These are phyloP conservation scores for Russula abietina DNA, from an alignment of 768 basidiomycete genomes.

Conservation along the genomic window DNA sequence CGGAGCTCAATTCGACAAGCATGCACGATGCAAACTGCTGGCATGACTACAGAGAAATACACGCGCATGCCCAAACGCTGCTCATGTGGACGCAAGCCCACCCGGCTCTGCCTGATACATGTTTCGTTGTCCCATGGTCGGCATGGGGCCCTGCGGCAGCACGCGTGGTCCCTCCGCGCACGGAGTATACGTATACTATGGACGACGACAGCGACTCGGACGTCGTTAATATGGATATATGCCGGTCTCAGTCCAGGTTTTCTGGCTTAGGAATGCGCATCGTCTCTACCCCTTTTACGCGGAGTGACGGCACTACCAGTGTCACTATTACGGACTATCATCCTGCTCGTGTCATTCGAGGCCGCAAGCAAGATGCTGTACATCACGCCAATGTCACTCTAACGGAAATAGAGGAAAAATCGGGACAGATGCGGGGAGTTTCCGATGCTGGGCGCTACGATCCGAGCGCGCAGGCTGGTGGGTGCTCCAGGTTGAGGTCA, in stretches of 20 bases:
- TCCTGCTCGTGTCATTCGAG: conserved; percentile 1
- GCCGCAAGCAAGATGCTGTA: background rate
- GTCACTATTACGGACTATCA: conserved; percentile 11
- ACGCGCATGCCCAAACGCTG: conserved; percentile 1
- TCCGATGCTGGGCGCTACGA: too few species aligned
- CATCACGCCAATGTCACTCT: background rate
- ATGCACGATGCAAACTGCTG: background rate
- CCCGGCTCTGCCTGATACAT: conserved; percentile 1
- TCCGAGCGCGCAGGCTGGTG: too few species aligned
- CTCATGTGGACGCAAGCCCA: conserved; percentile 7
- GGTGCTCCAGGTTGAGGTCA: too few species aligned
- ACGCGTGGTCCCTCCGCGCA: background rate
- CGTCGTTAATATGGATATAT: background rate
- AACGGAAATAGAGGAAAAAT: background rate
- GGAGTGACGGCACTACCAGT: background rate
- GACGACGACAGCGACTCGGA: background rate
- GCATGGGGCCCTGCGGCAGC: conserved; percentile 2
- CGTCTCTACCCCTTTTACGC: background rate
- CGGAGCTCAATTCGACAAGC: background rate
- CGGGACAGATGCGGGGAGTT: background rate
- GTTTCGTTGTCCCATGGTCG: conserved; percentile 9
- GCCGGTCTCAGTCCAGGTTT: conserved; percentile 5
- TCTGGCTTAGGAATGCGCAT: conserved; percentile 5
- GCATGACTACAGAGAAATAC: conserved; percentile 1
- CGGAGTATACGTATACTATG: too few species aligned